Base-by-base conservation (phyloP, 495 filamentous ascomycete genomes). In the Aspergillus bertholletiae region DNA sequence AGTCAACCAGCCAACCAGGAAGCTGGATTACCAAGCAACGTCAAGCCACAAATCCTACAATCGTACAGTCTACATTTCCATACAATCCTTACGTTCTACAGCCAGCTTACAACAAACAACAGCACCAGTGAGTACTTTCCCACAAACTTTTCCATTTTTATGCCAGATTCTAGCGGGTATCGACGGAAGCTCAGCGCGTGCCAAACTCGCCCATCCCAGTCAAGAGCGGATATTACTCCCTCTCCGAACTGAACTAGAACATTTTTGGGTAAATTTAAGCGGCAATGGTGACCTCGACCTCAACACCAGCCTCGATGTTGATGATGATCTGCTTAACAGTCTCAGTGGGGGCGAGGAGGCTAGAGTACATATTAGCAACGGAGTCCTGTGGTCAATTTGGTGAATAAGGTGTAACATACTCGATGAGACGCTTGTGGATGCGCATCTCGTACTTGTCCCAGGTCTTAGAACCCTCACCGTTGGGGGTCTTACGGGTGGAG, bases 251-350 rank as follows among this genome's bases (percentile, higher is more conserved):
- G 48, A 53, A 59, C 56, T 58, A 51, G 48, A 55, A 53, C 54
- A 43, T 43, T 22, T 43, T 40, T n/a, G 58, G 62, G 53, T 41
- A 35, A 55, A 67, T 71, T 83, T 91, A 98, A 74, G 94, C 93
- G 73, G 94, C 94, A 80, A 98, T 98, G 68, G 94, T 98, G 64
- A 98, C 94, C 84, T 98, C 94, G 67, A 98, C 94, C 85, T 98
- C 94, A 73, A 98, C 94, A 83, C 94, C 94, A 58, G 94, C 94
- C 86, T 98, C 94, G 76, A 98, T 97, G 83, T 98, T 98, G 82
- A 97, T 92, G 75, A 98, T 98, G 84, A 98, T 97, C 84, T 96
- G 92, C 87, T 98, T 98, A 75, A 98, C 94, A 56, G 96, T 90
- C 84, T 98, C 94, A 65, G 94, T 98, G 51, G 94, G 94, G 57